These are phyloP conservation scores for Penicillium fimorum DNA, from an alignment of 495 filamentous ascomycete species.

Conservation along the genomic window DNA sequence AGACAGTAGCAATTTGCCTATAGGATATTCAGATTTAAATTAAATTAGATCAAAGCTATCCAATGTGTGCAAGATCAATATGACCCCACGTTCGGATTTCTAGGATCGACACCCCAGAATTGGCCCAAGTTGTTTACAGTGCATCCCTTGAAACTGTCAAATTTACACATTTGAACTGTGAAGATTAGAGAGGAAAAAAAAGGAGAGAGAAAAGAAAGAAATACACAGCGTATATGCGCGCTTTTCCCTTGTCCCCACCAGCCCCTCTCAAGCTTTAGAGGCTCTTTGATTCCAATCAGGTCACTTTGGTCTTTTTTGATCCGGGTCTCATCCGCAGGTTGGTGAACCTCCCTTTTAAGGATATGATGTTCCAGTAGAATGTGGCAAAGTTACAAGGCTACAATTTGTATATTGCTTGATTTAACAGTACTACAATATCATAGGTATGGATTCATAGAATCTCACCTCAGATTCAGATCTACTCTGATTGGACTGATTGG, in stretches of 20 bases:
- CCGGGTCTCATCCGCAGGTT: neutral
- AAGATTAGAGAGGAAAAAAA: neutral
- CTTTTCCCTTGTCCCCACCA: neutral
- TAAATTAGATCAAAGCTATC: neutral
- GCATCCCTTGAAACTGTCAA: neutral
- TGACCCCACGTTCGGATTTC: neutral
- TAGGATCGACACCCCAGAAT: neutral
- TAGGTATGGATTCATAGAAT: no score
- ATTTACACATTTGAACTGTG: neutral
- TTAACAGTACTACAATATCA: no score
- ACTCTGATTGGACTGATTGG: no score
- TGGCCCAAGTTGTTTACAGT: neutral
- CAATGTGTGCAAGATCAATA: neutral
- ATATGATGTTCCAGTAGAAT: no score
- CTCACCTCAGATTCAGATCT: no score
- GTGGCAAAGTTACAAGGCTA: no score
- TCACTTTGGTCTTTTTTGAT: neutral
- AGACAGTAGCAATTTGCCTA: neutral
- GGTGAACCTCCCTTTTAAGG: no score
- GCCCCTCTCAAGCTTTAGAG: slow-evolving; percentile 4
- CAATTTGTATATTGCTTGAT: no score
- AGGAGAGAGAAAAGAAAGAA: neutral
- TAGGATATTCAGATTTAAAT: neutral
- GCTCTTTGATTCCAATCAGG: slow-evolving; percentile 2
- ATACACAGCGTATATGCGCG: neutral